phyloP scores from a whole-genome alignment of 164 flowering plant species.

The Aristolochia californica region DNA sequence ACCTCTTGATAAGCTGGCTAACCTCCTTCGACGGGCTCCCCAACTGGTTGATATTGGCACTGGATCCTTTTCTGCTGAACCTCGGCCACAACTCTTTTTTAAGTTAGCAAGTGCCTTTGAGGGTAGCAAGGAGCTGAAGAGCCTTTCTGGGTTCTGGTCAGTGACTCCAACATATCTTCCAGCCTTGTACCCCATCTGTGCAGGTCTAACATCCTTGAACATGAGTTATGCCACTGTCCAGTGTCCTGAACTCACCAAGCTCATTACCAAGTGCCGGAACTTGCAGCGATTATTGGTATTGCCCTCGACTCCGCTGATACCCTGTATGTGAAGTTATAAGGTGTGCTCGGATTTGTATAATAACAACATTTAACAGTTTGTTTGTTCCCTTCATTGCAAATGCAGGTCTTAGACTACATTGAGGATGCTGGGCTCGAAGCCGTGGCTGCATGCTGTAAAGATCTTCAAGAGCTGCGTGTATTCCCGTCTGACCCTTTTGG shows the following conservation, averaged over 20 bases:
- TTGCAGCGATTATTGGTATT: slow-evolving; percentile 70
- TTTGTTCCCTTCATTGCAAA: background rate
- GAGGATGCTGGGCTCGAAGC: slow-evolving; percentile 70
- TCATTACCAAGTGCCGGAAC: slow-evolving; percentile 51
- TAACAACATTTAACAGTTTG: background rate
- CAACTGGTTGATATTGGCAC: slow-evolving; percentile 81
- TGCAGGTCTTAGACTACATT: slow-evolving; percentile 70
- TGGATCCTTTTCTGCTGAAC: slow-evolving; percentile 55
- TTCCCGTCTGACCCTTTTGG: slow-evolving; percentile 75
- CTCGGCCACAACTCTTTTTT: slow-evolving; percentile 45
- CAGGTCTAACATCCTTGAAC: slow-evolving; percentile 61
- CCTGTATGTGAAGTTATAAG: too few species aligned
- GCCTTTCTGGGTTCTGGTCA: slow-evolving; percentile 93
- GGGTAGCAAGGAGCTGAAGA: slow-evolving; percentile 53
- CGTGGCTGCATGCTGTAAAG: slow-evolving; percentile 57
- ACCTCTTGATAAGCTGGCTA: slow-evolving; percentile 66
- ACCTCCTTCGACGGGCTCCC: slow-evolving; percentile 54
- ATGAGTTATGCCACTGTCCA: slow-evolving; percentile 61
- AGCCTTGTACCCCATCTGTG: slow-evolving; percentile 46
- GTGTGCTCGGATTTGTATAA: too few species aligned
- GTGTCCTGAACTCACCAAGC: slow-evolving; percentile 51
- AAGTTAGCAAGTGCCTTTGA: slow-evolving; percentile 52
- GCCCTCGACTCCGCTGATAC: background rate
- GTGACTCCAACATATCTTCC: slow-evolving; percentile 55
- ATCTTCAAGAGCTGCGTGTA: slow-evolving; percentile 60